A percentile compares a stretch with the other conserved stretches of the same genome.
These are phyloP conservation scores for Alternaria ethzedia DNA, from an alignment of 2,329 filamentous ascomycete species.

Conservation along the genomic window DNA sequence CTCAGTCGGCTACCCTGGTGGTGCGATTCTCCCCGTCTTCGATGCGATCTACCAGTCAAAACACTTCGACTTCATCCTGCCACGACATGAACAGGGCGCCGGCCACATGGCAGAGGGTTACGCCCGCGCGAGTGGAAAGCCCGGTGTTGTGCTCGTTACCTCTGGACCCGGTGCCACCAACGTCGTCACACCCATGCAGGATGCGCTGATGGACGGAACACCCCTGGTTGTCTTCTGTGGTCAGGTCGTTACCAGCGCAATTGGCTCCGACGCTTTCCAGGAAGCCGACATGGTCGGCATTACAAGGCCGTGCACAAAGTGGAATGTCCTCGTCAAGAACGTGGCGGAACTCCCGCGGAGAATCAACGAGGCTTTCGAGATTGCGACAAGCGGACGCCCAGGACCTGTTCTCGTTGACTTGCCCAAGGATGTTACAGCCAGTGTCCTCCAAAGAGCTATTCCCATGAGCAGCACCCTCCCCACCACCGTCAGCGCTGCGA, in stretches of 20 bases:
- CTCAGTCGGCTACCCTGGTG: conserved; percentile 77
- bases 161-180: conserved; percentile 97
- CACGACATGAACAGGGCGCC: conserved; percentile 95
- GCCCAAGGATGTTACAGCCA: conserved; percentile 94
- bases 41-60: conserved; percentile 98
- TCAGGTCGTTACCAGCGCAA: conserved; percentile 87
- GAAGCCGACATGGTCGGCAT: conserved; percentile 95
- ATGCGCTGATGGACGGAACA: conserved; percentile 92
- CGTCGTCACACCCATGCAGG: conserved; percentile 94
- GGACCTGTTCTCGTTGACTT: conserved; percentile 95
- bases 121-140: conserved; percentile 89
- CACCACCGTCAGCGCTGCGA: conserved; percentile 83
- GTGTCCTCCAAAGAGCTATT: conserved; percentile 81
- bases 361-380: conserved; percentile 98
- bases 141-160: conserved; percentile 94
- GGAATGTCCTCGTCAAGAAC: conserved; percentile 98
- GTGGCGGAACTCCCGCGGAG: conserved; percentile 89
- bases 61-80: conserved; percentile 95
- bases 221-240: conserved; percentile 96
- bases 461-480: conserved; percentile 77
- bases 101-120: conserved; percentile 99
- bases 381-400: conserved; percentile 90
- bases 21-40: conserved; percentile 96
- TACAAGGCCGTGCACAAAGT: conserved; percentile 94
- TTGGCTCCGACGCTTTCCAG: conserved; percentile 96